phyloP scores from a whole-genome alignment of 2,329 filamentous ascomycete genomes.

The Colletotrichum camelliae region DNA sequence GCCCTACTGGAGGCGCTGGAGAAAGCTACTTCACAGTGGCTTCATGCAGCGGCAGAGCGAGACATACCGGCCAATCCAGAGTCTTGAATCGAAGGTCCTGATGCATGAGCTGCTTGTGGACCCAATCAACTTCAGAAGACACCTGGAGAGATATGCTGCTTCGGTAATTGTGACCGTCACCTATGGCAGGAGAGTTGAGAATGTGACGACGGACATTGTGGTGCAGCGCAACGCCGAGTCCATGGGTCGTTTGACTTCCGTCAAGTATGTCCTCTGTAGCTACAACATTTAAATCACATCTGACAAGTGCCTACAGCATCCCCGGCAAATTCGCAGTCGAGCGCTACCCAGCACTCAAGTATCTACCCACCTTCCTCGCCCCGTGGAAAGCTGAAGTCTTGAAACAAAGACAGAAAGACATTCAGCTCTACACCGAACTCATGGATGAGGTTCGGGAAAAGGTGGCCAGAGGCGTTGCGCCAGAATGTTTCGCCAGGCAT shows the following conservation, averaged over 20 bases:
- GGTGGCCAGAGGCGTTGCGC: constrained; percentile 32
- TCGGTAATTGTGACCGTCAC: constrained; percentile 48
- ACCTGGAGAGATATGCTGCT: constrained; percentile 42
- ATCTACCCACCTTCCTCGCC: constrained; percentile 40
- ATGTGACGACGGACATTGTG: constrained; percentile 40
- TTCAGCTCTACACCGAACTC: constrained; percentile 42
- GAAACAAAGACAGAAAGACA: constrained; percentile 35
- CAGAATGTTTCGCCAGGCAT: constrained; percentile 47
- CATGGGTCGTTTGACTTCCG: constrained; percentile 46
- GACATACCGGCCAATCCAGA: constrained; percentile 45
- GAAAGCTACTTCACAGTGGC: constrained; percentile 46
- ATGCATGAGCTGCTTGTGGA: constrained; percentile 39
- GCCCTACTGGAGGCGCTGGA: constrained; percentile 46
- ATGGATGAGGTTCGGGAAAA: constrained; percentile 45
- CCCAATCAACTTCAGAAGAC: constrained; percentile 34
- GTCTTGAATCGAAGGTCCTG: constrained; percentile 44
- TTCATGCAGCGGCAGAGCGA: constrained; percentile 50
- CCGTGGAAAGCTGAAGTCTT: constrained; percentile 45
- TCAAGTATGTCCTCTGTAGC: constrained; percentile 38
- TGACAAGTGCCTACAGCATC: background rate
- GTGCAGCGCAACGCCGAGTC: constrained; percentile 43
- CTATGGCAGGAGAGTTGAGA: constrained; percentile 41
- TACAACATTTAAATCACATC: background rate
- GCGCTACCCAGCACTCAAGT: constrained; percentile 44
- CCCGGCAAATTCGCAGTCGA: constrained; percentile 43